Base-by-base conservation (phyloP, 108 stramenopile genomes). In the Nitzschia putrida region DNA sequence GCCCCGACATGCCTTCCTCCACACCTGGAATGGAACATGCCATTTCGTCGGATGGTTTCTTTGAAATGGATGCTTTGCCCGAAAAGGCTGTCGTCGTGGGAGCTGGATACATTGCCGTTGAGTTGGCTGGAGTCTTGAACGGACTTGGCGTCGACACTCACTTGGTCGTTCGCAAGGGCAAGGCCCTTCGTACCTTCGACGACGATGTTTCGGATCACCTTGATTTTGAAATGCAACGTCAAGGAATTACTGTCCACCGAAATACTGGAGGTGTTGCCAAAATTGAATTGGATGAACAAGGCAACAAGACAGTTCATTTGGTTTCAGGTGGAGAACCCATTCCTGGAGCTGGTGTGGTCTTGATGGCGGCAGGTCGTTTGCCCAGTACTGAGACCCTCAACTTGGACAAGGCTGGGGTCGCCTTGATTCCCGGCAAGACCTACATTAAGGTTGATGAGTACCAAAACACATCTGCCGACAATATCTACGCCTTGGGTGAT, bases 51-150 rank as follows among this genome's bases (percentile, higher is more conserved):
- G 94, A 99, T 82, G 95, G 86, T 0, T 97, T 99, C 79, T 99
- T 99, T 77, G 93, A 96, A 9, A 47, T 99, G 76, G 81, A 86
- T 64, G 81, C 78, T 16, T 77, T 90, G 65, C 98, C 98, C 8
- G 51, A 81, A 51, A 83, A 85, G 56, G 93, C 87, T 4, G 89
- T 93, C 24, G 93, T 99, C 25, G 92, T 99, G 18, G 98, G 98
- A n/a, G 97, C 93, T 16, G 98, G 98, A 22, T 99, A 97, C 80
- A 97, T 97, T 73, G 98, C 95, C 24, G 95, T 97, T 12, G 97
- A 97, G 80, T 69, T 97, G 11, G 96, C 96, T 5, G 94, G 95
- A 45, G 90, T 97, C 20, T 74, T 98, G 44, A 83, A 92, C 34
- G 83, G 81, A 50, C 71, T 97, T 14, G 96, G 96, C 7, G 61